Evolutionary conservation across 192 early-diverging fungal genomes (phyloP).

Genomic region (Coemansia guatemalensis): DNA sequence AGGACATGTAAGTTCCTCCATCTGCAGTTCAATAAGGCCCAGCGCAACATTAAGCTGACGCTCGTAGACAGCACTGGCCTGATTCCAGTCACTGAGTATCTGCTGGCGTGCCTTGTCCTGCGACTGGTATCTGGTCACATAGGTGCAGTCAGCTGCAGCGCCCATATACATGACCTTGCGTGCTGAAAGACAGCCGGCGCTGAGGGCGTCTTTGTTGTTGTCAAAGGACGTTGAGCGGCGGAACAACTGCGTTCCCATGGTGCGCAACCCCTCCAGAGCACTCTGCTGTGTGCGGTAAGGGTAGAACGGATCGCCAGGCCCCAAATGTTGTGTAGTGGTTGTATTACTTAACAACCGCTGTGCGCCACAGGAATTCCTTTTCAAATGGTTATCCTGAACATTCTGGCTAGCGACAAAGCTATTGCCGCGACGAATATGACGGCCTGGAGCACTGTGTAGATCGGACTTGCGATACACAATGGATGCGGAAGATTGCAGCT

Average conservation of each 20-base stretch:
- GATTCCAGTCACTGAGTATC: conserved; percentile 82
- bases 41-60: conserved; percentile 81
- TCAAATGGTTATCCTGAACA: neutral
- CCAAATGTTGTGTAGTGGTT: conserved; percentile 8
- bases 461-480: conserved; percentile 68
- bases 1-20: conserved; percentile 66
- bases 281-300: conserved; percentile 2
- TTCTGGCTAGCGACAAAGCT: neutral
- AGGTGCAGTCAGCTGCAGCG: conserved; percentile 76
- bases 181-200: conserved; percentile 32
- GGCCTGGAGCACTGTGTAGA: conserved; percentile 18
- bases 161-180: conserved; percentile 58
- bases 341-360: conserved; percentile 24
- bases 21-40: conserved; percentile 75
- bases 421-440: neutral
- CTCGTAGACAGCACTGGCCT: conserved; percentile 81
- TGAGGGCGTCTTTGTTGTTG: conserved; percentile 19
- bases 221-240: conserved; percentile 32
- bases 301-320: conserved; percentile 16
- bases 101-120: conserved; percentile 61
- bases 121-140: conserved; percentile 58
- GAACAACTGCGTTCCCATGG: conserved; percentile 25
- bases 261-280: conserved; percentile 15
- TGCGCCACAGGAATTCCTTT: conserved; percentile 13
- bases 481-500: conserved; percentile 41